phyloP scores from a whole-genome alignment of 1,139 yeast genomes.

The Schwanniomyces etchellsii region DNA sequence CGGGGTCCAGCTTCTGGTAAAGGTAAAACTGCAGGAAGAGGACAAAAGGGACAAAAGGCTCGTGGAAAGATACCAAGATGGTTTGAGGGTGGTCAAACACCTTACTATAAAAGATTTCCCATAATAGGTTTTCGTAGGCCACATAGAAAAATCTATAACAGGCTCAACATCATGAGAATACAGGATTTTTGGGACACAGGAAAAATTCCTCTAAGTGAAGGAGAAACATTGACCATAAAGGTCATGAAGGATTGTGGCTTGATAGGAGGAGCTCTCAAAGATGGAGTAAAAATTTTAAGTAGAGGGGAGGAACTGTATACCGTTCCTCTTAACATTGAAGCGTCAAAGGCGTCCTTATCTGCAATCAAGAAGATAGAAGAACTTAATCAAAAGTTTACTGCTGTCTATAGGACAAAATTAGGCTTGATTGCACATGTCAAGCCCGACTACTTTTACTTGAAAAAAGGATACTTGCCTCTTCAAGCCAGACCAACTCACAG shows the following conservation, averaged over 20 bases:
- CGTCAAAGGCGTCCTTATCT: slow-evolving; percentile 68
- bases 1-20: slow-evolving; percentile 94
- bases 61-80: slow-evolving; percentile 85
- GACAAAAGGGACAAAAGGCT: slow-evolving; percentile 98
- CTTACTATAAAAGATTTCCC: slow-evolving; percentile 82
- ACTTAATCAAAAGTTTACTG: slow-evolving; percentile 67
- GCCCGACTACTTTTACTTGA: slow-evolving; percentile 64
- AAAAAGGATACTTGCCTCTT: slow-evolving; percentile 75
- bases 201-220: slow-evolving; percentile 58
- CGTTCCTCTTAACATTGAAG: slow-evolving; percentile 69
- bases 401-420: slow-evolving; percentile 63
- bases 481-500: slow-evolving; percentile 82
- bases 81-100: slow-evolving; percentile 99
- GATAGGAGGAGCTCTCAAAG: slow-evolving; percentile 62
- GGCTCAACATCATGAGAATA: slow-evolving; percentile 53
- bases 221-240: slow-evolving; percentile 56
- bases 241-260: slow-evolving; percentile 70
- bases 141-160: slow-evolving; percentile 43
- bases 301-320: slow-evolving; percentile 53
- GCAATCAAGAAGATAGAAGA: slow-evolving; percentile 73
- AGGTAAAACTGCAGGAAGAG: slow-evolving; percentile 95
- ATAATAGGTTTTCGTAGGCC: slow-evolving; percentile 79
- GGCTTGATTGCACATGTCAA: slow-evolving; percentile 71
- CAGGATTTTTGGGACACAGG: slow-evolving; percentile 62
- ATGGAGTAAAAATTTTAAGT: slow-evolving; percentile 81